Conservation (phyloP, 306 rosid species). For the Purshia tridentata region DNA sequence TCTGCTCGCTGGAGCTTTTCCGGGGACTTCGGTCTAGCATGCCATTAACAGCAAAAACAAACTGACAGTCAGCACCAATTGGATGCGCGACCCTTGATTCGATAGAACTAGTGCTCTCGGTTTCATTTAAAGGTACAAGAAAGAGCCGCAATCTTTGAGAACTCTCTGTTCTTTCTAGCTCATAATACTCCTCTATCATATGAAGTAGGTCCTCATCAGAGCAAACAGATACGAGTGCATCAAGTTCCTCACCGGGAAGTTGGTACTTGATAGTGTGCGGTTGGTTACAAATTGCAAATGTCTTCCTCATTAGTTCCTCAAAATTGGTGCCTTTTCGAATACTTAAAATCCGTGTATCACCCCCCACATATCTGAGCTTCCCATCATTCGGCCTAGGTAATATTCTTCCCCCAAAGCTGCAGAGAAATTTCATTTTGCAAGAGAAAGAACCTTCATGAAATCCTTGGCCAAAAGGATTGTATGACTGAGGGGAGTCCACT, state of each 20-base stretch:
- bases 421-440: constrained; percentile 72
- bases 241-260: constrained; percentile 97
- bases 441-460: constrained; percentile 45
- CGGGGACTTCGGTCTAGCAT: constrained; percentile 59
- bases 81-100: constrained; percentile 57
- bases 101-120: constrained; percentile 55
- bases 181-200: constrained; percentile 87
- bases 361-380: constrained; percentile 84
- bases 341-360: constrained; percentile 85
- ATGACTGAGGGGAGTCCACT: constrained; percentile 49
- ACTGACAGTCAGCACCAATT: constrained; percentile 57
- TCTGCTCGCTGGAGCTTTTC: constrained; percentile 55
- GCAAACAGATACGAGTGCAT: constrained; percentile 91
- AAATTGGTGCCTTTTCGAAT: constrained; percentile 47
- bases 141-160: constrained; percentile 79
- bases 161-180: constrained; percentile 67
- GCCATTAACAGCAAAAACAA: constrained; percentile 77
- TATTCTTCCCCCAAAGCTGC: constrained; percentile 95
- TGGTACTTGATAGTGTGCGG: constrained; percentile 83
- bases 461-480: constrained; percentile 44
- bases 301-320: constrained; percentile 67
- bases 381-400: constrained; percentile 82
- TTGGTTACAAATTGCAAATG: constrained; percentile 61
- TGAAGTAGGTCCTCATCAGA: constrained; percentile 93
- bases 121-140: constrained; percentile 71